Conservation (phyloP, 139 green algal genomes). For the Asterochloris erici region DNA sequence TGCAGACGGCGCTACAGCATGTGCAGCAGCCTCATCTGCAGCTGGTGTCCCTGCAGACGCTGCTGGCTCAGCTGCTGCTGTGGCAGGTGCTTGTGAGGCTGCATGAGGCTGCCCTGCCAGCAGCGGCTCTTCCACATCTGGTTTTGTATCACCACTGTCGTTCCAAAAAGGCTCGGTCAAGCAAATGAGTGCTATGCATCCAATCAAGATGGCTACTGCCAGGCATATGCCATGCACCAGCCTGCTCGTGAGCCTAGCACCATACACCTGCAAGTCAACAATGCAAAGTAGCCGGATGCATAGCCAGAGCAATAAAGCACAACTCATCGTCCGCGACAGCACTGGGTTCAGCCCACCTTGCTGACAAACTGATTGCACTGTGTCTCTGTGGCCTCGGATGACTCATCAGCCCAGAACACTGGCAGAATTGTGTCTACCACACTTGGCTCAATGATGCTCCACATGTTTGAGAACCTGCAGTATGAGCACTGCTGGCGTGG, state of each 20-base stretch:
- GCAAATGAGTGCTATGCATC: neutral
- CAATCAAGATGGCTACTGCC: neutral
- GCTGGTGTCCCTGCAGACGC: too few species aligned
- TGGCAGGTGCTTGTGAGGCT: too few species aligned
- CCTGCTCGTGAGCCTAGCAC: neutral
- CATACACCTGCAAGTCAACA: constrained; percentile 1
- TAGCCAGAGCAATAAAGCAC: neutral
- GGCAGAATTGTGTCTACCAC: constrained; percentile 46
- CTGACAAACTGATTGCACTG: constrained; percentile 1
- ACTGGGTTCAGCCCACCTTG: neutral
- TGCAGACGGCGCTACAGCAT: too few species aligned
- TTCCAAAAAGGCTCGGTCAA: constrained; percentile 3
- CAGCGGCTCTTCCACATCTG: too few species aligned
- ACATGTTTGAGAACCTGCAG: constrained; percentile 31
- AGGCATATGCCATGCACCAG: neutral
- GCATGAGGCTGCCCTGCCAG: too few species aligned
- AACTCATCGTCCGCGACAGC: neutral
- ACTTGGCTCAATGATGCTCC: constrained; percentile 29
- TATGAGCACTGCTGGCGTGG: neutral
- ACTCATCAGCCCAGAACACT: constrained; percentile 56
- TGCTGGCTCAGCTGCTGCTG: too few species aligned
- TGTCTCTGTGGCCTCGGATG: constrained; percentile 7
- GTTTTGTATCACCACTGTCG: neutral
- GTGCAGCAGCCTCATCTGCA: too few species aligned
- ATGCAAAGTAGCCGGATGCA: neutral